Base-by-base conservation (phyloP, 331 rosid species). In the Arachis monticola region DNA sequence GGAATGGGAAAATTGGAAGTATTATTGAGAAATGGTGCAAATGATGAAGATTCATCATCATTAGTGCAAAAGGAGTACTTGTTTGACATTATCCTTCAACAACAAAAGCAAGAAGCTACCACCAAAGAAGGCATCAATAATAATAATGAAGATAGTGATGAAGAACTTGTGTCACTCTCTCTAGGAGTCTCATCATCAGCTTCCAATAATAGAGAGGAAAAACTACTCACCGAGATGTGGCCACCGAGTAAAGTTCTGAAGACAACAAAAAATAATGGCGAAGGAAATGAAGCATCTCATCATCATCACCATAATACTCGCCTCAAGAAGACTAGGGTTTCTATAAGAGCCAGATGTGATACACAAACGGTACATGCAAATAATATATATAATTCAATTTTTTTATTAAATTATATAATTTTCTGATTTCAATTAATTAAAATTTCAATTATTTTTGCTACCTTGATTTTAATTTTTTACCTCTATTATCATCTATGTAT, bases 291-390 rank as follows among this genome's bases (percentile, higher is more conserved):
- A 71, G 75, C 44, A 72, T 65, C 84, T 45, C 87, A 73, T 35
- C 40, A 35, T 35, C 40, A 35, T 35, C 40, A 35, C 4, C 40
- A 35, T 83, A 67, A 67, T 10, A 22, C 77, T 52, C 81, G 44
- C 2, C 69, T 72, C 67, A 91, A 91, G 90, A 87, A 88, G 72
- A 22, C 89, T 70, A 91, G 93, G 82, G 93, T 91, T 83, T 87
- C 89, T 11, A 82, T 91, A 22, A 78, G 93, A 85, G 90, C 86
- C 3, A 85, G 89, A 76, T 88, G 96, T 27, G 87, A 91, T 17
- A 50, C 83, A 4, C 89, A 78, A 63, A 88, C 88, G 64, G 93
- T 91, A 17, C 22, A 17, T 17, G 22, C 22, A 17, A 17, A 17
- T 17, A 17, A 17, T 17, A 17, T 17, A 17, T 17, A 17, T 17